A percentile compares a stretch with the other conserved stretches of the same genome.
Conservation (phyloP, 1,284 basidiomycete species). For the Trametes hirsuta region DNA sequence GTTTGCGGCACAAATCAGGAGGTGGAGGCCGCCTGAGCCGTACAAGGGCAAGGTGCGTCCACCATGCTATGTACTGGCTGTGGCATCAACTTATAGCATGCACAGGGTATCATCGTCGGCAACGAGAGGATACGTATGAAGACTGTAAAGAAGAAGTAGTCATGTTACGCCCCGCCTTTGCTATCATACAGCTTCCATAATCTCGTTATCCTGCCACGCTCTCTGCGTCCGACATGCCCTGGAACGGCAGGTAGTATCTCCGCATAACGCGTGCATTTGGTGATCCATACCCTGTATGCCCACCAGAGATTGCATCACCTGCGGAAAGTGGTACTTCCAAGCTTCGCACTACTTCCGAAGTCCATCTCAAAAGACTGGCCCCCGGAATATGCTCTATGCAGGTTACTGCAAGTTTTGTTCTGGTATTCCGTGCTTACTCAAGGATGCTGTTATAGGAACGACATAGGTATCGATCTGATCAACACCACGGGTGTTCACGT, state of each 20-base stretch:
- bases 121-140: conserved; percentile 89
- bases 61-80: conserved; percentile 3
- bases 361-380: too few relatives aligned
- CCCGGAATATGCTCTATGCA: background rate
- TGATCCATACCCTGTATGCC: too few relatives aligned
- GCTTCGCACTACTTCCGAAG: too few relatives aligned
- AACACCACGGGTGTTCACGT: too few relatives aligned
- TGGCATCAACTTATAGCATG: conserved; percentile 7
- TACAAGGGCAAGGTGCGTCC: conserved; percentile 92
- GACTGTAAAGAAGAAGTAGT: conserved; percentile 94
- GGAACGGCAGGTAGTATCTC: background rate
- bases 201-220: background rate
- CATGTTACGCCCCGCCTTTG: conserved; percentile 10
- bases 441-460: background rate
- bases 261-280: too few relatives aligned
- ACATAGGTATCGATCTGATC: too few relatives aligned
- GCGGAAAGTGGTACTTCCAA: too few relatives aligned
- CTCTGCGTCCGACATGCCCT: background rate
- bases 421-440: background rate
- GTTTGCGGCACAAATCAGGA: conserved; percentile 87
- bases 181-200: conserved; percentile 18
- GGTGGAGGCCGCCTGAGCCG: conserved; percentile 90
- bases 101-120: conserved; percentile 89
- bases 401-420: background rate
- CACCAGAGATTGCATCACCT: too few relatives aligned